Conservation (phyloP, 2,329 filamentous ascomycete genomes). For the Fonsecaea monophora region DNA sequence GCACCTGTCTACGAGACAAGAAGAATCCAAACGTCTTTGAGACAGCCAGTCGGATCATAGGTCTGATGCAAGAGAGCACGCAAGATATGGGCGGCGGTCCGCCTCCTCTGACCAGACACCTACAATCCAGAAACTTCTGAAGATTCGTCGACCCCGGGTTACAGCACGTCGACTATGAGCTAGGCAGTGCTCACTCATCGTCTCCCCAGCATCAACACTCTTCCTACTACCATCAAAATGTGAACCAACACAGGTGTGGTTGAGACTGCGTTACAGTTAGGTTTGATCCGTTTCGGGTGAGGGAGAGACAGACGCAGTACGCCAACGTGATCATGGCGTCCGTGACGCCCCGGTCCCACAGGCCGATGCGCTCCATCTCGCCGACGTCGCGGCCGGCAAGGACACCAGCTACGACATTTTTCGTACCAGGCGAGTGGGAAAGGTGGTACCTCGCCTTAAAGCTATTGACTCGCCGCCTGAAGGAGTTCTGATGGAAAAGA, state of each 20-base stretch:
- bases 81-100: slow-evolving; percentile 14
- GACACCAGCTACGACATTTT: slow-evolving; percentile 48
- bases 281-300: too few species aligned
- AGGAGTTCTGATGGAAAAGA: slow-evolving; percentile 26
- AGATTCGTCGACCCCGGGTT: slow-evolving; percentile 27
- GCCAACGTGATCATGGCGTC: too few species aligned
- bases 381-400: too few species aligned
- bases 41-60: slow-evolving; percentile 69
- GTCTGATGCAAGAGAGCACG: slow-evolving; percentile 60
- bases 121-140: slow-evolving; percentile 19
- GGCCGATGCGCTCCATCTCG: too few species aligned
- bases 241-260: slow-evolving; percentile 31
- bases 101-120: slow-evolving; percentile 26
- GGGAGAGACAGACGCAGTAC: too few species aligned
- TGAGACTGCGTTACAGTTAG: too few species aligned
- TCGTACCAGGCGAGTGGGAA: slow-evolving; percentile 64
- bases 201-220: slow-evolving; percentile 23
- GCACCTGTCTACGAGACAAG: slow-evolving; percentile 75
- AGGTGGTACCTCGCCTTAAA: slow-evolving; percentile 63
- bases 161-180: slow-evolving; percentile 24
- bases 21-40: slow-evolving; percentile 73
- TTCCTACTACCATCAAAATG: slow-evolving; percentile 28
- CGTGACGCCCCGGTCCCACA: too few species aligned
- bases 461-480: slow-evolving; percentile 60
- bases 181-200: slow-evolving; percentile 14